These are phyloP conservation scores for Rugosomyces carneus DNA, from an alignment of 1,284 basidiomycete species.

Conservation along the genomic window DNA sequence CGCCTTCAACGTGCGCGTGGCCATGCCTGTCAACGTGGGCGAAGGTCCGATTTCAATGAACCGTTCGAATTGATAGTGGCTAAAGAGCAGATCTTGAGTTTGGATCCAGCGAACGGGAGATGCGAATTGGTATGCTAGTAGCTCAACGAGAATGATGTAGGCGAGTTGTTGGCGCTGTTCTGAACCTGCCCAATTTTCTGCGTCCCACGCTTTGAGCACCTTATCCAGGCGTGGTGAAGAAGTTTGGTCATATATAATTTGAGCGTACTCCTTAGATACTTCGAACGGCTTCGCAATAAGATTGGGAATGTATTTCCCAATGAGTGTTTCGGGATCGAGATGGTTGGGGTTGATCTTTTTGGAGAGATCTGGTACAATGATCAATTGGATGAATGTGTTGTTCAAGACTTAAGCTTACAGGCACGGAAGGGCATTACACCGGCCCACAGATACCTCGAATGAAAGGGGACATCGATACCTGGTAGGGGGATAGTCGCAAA, in stretches of 20 bases:
- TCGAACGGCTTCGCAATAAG: conserved; percentile 94
- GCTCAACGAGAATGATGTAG: conserved; percentile 93
- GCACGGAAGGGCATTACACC: conserved; percentile 97
- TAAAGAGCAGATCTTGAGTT: conserved; percentile 94
- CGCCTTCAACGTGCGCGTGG: conserved; percentile 88
- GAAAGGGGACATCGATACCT: conserved; percentile 99
- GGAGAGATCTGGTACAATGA: conserved; percentile 69
- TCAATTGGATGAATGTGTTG: conserved; percentile 1
- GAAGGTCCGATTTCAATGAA: conserved; percentile 95
- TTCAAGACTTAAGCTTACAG: conserved; percentile 45
- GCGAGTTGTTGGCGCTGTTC: conserved; percentile 90
- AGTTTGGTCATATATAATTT: conserved; percentile 93
- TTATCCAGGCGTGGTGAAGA: conserved; percentile 90
- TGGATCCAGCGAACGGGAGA: conserved; percentile 98
- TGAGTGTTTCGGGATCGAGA: conserved; percentile 87
- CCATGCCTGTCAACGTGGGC: conserved; percentile 96
- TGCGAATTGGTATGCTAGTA: conserved; percentile 94
- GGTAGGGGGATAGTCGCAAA: conserved; percentile 95
- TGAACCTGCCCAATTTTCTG: conserved; percentile 79
- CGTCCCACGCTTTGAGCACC: conserved; percentile 90
- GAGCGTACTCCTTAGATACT: conserved; percentile 85
- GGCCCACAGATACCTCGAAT: conserved; percentile 97
- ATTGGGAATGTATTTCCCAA: conserved; percentile 97
- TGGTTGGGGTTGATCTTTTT: conserved; percentile 95
- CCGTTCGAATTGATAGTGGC: conserved; percentile 85